These are phyloP conservation scores for Kalanchoe fedtschenkoi DNA, from an alignment of 164 flowering plant genomes.

Conservation along the genomic window DNA sequence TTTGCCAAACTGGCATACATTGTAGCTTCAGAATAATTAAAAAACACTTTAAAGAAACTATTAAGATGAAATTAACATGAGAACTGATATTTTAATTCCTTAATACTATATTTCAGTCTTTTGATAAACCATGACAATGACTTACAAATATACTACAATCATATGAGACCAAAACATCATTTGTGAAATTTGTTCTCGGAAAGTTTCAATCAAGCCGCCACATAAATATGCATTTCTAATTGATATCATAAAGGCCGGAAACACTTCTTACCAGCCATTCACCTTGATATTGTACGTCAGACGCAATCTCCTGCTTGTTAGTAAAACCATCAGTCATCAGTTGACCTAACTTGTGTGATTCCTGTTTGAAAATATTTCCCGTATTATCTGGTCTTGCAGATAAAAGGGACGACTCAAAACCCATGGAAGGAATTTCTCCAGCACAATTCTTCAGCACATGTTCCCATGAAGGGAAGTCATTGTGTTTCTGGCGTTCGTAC, in stretches of 20 bases:
- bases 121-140: background rate
- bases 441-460: conserved; percentile 32
- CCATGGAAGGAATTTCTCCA: conserved; percentile 18
- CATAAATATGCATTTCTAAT: background rate
- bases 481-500: conserved; percentile 22
- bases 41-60: background rate
- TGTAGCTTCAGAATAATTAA: background rate
- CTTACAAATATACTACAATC: background rate
- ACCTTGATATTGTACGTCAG: conserved; percentile 16
- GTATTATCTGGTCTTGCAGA: conserved; percentile 18
- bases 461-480: conserved; percentile 41
- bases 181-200: background rate
- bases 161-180: background rate
- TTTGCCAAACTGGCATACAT: no score
- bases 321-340: conserved; percentile 21
- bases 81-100: background rate
- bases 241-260: background rate
- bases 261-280: conserved; percentile 43
- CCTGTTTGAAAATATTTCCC: conserved; percentile 24
- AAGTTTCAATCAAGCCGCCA: background rate
- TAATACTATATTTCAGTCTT: background rate
- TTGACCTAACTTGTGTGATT: conserved; percentile 24
- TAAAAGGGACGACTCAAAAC: conserved; percentile 25
- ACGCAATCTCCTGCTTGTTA: conserved; percentile 25
- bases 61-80: background rate